phyloP scores from a whole-genome alignment of 805 yeast genomes.

The Saccharomycopsis vini region DNA sequence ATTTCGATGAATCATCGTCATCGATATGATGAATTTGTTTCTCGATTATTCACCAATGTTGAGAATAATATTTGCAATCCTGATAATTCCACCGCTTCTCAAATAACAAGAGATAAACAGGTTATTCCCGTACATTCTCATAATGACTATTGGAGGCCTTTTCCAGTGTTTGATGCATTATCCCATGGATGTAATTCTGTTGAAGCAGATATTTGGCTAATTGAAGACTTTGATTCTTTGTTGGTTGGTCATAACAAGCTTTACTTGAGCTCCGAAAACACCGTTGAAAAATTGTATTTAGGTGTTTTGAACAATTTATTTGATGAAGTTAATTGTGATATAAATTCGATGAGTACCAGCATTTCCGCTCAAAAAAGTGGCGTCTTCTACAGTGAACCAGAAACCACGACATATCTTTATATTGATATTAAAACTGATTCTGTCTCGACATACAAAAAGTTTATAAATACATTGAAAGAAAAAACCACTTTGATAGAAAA shows the following conservation, averaged over 20 bases:
- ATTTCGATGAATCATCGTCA: conserved; percentile 1
- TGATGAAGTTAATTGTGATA: conserved; percentile 35
- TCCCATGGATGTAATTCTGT: conserved; percentile 44
- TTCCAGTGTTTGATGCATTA: conserved; percentile 51
- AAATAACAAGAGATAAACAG: conserved; percentile 23
- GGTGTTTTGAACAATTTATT: conserved; percentile 44
- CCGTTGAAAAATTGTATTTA: conserved; percentile 36
- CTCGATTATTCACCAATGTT: conserved; percentile 6
- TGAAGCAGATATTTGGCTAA: conserved; percentile 60
- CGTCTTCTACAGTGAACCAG: conserved; percentile 35
- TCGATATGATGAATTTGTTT: not conserved
- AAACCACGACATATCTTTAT: conserved; percentile 50
- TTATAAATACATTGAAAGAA: conserved; percentile 33
- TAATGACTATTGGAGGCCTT: conserved; percentile 57
- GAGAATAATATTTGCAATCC: conserved; percentile 11
- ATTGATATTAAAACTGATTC: conserved; percentile 43
- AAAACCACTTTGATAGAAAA: conserved; percentile 18
- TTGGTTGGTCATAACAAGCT: conserved; percentile 21
- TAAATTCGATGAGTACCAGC: not conserved
- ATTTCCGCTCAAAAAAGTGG: conserved; percentile 32
- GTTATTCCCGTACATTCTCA: conserved; percentile 48
- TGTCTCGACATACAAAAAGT: conserved; percentile 34
- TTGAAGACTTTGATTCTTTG: conserved; percentile 19
- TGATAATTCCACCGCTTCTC: conserved; percentile 13
- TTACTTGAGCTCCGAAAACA: not conserved